A percentile compares a stretch with the other conserved stretches of the same genome.
phyloP scores from a whole-genome alignment of 768 basidiomycete species.

The Tylopilus vinaceipallidus region DNA sequence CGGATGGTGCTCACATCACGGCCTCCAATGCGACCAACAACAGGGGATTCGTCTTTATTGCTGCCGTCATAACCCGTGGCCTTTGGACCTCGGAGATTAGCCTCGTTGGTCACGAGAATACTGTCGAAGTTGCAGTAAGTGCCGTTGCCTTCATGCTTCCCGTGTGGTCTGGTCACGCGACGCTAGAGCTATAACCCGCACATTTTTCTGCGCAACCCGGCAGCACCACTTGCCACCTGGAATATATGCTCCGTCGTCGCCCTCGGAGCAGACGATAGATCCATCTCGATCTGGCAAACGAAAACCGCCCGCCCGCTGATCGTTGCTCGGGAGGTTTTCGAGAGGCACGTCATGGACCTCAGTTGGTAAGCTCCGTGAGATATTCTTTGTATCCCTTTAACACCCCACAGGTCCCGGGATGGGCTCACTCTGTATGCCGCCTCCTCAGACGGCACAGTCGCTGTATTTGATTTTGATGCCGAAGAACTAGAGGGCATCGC shows the following conservation, averaged over 20 bases:
- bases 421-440: constrained; percentile 91
- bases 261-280: constrained; percentile 89
- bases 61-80: constrained; percentile 88
- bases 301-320: constrained; percentile 87
- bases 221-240: constrained; percentile 62
- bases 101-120: constrained; percentile 95
- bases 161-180: constrained; percentile 6
- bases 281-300: constrained; percentile 96
- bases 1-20: constrained; percentile 97
- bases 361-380: constrained; percentile 67
- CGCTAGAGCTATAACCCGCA: constrained; percentile 80
- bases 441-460: constrained; percentile 94
- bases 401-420: constrained; percentile 75
- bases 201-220: constrained; percentile 80
- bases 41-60: constrained; percentile 95
- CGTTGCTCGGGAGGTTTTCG: constrained; percentile 92
- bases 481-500: constrained; percentile 83
- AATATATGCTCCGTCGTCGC: constrained; percentile 93
- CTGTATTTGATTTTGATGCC: constrained; percentile 79
- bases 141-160: background rate
- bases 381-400: background rate
- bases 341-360: constrained; percentile 91
- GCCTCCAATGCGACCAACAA: constrained; percentile 97
- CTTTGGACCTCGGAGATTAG: constrained; percentile 92
- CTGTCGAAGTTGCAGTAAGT: constrained; percentile 90